A percentile compares a stretch with the other conserved stretches of the same genome.
phyloP scores from a whole-genome alignment of 306 rosid species.

The Hippophae tibetana region DNA sequence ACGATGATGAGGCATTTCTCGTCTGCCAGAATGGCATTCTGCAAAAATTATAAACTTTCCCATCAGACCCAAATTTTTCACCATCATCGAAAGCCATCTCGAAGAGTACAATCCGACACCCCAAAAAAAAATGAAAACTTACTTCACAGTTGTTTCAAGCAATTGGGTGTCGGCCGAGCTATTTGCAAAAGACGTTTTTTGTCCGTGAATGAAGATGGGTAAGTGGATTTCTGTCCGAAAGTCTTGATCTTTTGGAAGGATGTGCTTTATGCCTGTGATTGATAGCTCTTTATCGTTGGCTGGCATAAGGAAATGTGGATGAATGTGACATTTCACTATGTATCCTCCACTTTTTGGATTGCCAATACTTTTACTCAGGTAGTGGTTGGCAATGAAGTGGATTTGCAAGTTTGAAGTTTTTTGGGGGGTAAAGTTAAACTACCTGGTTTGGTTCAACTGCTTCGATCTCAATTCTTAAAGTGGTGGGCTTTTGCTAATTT shows the following conservation, averaged over 20 bases:
- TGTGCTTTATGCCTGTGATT: slow-evolving; percentile 16
- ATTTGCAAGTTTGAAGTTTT: slow-evolving; percentile 2
- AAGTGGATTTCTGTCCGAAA: slow-evolving; percentile 15
- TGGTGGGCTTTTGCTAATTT: slow-evolving; percentile 15
- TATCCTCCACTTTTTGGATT: slow-evolving; percentile 22
- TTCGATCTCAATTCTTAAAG: slow-evolving; percentile 27
- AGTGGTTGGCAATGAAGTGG: not conserved
- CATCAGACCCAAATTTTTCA: slow-evolving; percentile 49
- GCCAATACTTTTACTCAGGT: slow-evolving; percentile 25
- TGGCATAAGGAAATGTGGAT: slow-evolving; percentile 23
- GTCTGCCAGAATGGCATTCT: slow-evolving; percentile 79
- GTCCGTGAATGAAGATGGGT: slow-evolving; percentile 22
- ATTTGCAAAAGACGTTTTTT: slow-evolving; percentile 16
- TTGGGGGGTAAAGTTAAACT: not conserved
- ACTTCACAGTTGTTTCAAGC: not conserved
- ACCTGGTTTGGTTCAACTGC: slow-evolving; percentile 19
- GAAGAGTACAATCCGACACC: not conserved
- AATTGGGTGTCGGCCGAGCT: slow-evolving; percentile 20
- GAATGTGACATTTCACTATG: slow-evolving; percentile 36
- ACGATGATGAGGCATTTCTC: slow-evolving; percentile 40
- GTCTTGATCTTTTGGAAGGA: slow-evolving; percentile 1
- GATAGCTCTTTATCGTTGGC: slow-evolving; percentile 23
- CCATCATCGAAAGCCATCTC: slow-evolving; percentile 48
- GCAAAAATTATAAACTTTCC: slow-evolving; percentile 59
- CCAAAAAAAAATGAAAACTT: not conserved